A percentile compares a stretch with the other conserved stretches of the same genome.
Conservation (phyloP, 768 basidiomycete species). For the Xerocomus brunneocitrinus region DNA sequence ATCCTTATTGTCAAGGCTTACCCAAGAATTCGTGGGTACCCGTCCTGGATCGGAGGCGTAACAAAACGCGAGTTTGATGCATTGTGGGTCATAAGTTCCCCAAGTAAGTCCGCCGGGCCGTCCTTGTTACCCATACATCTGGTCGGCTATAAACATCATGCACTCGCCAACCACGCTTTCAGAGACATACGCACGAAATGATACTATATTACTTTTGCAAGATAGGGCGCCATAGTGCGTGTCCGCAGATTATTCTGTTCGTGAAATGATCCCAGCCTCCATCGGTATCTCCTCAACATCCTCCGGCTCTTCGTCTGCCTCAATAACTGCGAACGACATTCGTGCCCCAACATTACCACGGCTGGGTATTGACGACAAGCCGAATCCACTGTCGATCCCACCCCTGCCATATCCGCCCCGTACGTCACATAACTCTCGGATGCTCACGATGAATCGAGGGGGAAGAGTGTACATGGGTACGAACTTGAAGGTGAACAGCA, state of each 20-base stretch:
- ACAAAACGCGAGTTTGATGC: too few relatives aligned
- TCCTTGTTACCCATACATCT: background rate
- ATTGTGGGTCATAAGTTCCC: too few relatives aligned
- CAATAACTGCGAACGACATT: background rate
- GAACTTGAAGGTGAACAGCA: background rate
- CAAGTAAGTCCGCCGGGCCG: too few relatives aligned
- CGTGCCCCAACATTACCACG: background rate
- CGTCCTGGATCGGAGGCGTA: too few relatives aligned
- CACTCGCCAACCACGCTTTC: background rate
- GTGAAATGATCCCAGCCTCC: background rate
- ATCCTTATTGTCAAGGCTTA: too few relatives aligned
- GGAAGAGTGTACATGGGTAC: background rate
- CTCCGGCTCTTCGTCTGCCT: background rate
- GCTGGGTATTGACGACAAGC: background rate
- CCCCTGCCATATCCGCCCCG: background rate
- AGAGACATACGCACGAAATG: background rate
- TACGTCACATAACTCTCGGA: constrained; percentile 3
- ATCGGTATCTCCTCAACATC: background rate
- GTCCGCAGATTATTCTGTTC: background rate
- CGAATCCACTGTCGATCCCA: constrained; percentile 6
- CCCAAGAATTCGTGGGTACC: too few relatives aligned
- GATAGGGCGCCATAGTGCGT: too few relatives aligned
- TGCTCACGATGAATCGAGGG: constrained; percentile 5
- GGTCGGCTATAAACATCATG: too few relatives aligned
- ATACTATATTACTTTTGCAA: background rate